Evolutionary conservation across 2,329 filamentous ascomycete species (phyloP).

Genomic region (Pseudocercospora fuligena): DNA sequence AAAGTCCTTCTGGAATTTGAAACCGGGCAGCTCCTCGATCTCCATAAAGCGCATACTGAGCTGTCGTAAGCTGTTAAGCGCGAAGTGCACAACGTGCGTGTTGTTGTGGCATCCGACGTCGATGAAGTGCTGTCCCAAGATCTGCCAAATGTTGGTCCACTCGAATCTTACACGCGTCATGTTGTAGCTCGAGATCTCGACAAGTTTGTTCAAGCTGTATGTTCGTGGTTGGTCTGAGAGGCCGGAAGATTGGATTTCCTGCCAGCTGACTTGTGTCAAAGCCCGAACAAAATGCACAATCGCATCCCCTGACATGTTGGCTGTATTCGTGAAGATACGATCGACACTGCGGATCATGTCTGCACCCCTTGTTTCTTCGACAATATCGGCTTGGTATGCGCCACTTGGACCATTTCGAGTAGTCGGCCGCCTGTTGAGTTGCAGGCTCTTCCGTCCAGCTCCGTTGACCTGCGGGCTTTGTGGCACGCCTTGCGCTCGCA

Average conservation of each 20-base stretch:
- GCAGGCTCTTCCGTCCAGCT: constrained; percentile 49
- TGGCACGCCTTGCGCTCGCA: constrained; percentile 61
- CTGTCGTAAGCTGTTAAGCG: constrained; percentile 91
- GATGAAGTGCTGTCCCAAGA: constrained; percentile 98
- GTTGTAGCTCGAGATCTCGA: constrained; percentile 99
- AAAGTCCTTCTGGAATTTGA: constrained; percentile 99
- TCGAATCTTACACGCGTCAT: constrained; percentile 98
- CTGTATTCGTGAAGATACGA: constrained; percentile 94
- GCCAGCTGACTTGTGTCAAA: constrained; percentile 95
- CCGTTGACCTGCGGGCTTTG: constrained; percentile 25
- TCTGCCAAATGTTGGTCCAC: constrained; percentile 97
- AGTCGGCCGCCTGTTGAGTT: constrained; percentile 60
- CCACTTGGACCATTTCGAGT: constrained; percentile 47
- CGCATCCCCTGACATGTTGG: constrained; percentile 87
- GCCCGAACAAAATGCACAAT: constrained; percentile 95
- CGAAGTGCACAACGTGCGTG: constrained; percentile 96
- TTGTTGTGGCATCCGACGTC: constrained; percentile 96
- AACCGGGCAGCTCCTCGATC: constrained; percentile 94
- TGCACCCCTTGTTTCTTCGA: constrained; percentile 87
- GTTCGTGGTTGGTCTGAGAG: constrained; percentile 94
- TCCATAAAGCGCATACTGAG: constrained; percentile 99
- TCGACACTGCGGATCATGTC: constrained; percentile 93
- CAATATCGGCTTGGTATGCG: constrained; percentile 74
- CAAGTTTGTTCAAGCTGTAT: constrained; percentile 96
- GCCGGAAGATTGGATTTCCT: constrained; percentile 96